phyloP scores from a whole-genome alignment of 306 rosid genomes.

The Arachis hypogaea region DNA sequence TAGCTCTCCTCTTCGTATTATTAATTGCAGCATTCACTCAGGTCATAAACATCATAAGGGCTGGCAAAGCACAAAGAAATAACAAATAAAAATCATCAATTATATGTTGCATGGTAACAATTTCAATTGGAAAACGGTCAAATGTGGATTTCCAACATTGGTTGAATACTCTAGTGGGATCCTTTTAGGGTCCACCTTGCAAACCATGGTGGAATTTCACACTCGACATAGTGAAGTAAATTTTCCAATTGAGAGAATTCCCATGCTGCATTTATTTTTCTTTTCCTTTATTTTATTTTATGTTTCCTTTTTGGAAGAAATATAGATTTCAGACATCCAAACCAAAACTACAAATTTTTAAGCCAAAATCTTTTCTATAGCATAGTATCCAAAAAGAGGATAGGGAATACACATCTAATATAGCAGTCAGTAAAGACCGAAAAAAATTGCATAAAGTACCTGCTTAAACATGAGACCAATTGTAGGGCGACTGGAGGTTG shows the following conservation, averaged over 20 bases:
- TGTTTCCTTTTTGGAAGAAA: not conserved
- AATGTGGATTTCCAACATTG: no score
- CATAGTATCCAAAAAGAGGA: slow-evolving; percentile 18
- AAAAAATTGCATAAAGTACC: slow-evolving; percentile 46
- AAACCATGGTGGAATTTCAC: no score
- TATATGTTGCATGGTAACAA: no score
- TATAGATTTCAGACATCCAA: not conserved
- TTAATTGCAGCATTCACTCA: not conserved
- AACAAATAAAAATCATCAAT: no score
- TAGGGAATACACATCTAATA: slow-evolving; percentile 3
- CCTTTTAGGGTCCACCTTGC: no score
- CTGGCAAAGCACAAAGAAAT: not conserved
- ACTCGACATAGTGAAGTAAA: no score
- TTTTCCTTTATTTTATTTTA: no score
- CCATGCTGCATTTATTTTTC: no score
- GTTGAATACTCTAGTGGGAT: no score
- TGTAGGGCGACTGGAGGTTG: slow-evolving; percentile 92
- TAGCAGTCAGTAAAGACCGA: slow-evolving; percentile 22
- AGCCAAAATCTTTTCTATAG: slow-evolving; percentile 18
- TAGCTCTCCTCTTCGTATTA: not conserved
- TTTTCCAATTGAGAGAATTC: no score
- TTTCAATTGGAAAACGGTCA: no score
- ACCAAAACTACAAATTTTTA: slow-evolving; percentile 5
- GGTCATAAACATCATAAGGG: not conserved
- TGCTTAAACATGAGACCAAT: slow-evolving; percentile 95